phyloP scores from a whole-genome alignment of 164 flowering plant genomes.

The Platanus orientalis region DNA sequence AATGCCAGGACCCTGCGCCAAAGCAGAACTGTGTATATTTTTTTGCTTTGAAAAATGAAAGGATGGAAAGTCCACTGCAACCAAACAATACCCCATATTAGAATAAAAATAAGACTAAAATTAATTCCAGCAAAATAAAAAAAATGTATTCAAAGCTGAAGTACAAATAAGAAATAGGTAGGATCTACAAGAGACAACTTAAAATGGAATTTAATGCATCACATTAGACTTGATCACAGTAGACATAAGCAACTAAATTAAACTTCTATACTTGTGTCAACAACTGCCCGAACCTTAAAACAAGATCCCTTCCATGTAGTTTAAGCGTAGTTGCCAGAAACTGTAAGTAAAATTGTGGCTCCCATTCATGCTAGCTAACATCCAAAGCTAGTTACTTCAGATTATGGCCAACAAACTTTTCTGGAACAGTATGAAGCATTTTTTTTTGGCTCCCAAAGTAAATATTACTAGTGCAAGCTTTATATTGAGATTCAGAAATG shows the following conservation, averaged over 20 bases:
- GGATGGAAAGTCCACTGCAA: conserved; percentile 99
- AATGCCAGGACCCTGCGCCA: conserved; percentile 99
- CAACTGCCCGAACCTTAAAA: too few species aligned
- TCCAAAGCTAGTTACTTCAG: neutral
- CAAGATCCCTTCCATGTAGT: too few species aligned
- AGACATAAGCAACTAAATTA: neutral
- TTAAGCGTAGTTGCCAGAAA: too few species aligned
- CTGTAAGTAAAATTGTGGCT: too few species aligned
- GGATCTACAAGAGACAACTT: neutral
- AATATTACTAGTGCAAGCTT: too few species aligned
- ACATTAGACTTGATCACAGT: neutral
- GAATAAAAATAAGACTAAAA: neutral
- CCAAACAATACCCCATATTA: conserved; percentile 17
- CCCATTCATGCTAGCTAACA: neutral
- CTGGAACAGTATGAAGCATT: too few species aligned
- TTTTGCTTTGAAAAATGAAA: conserved; percentile 83
- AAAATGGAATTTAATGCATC: neutral
- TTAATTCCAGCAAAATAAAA: neutral
- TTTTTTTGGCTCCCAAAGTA: too few species aligned
- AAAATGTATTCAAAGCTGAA: neutral
- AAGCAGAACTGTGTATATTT: conserved; percentile 83
- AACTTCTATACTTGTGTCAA: too few species aligned
- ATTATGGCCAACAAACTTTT: too few species aligned
- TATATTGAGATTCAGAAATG: too few species aligned
- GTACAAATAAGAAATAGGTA: too few species aligned